A percentile compares a stretch with the other conserved stretches of the same genome.
Conservation (phyloP, 306 rosid species). For the Trifolium subterraneum region DNA sequence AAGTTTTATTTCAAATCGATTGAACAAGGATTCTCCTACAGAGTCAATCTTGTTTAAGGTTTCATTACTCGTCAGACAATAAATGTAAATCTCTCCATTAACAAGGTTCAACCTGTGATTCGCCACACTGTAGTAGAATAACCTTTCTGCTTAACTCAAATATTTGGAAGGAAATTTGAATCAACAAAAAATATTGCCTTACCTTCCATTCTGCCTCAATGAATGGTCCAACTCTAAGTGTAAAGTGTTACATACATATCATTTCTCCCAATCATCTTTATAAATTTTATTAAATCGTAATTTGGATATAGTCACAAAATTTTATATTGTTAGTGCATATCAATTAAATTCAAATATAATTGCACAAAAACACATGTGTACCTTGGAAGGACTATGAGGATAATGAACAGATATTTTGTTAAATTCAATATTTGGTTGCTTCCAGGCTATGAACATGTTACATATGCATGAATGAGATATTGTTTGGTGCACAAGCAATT, state of each 20-base stretch:
- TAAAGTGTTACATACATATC: too few relatives aligned
- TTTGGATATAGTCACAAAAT: not conserved
- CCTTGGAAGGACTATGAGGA: conserved; percentile 35
- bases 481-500: conserved; percentile 7
- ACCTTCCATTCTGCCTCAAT: conserved; percentile 41
- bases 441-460: not conserved
- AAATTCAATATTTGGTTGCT: conserved; percentile 15
- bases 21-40: too few relatives aligned
- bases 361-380: conserved; percentile 1
- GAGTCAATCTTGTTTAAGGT: not conserved
- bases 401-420: conserved; percentile 26
- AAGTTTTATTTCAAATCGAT: too few relatives aligned
- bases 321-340: too few relatives aligned
- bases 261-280: conserved; percentile 15
- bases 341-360: too few relatives aligned
- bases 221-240: conserved; percentile 42
- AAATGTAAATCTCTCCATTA: not conserved
- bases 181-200: not conserved
- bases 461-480: conserved; percentile 10
- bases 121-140: not conserved
- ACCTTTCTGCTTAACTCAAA: not conserved
- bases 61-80: not conserved
- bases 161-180: not conserved
- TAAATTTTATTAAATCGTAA: conserved; percentile 21
- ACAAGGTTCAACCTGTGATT: not conserved